Evolutionary conservation across 2,329 filamentous ascomycete species (phyloP).

Genomic region (Diaporthe amygdali): DNA sequence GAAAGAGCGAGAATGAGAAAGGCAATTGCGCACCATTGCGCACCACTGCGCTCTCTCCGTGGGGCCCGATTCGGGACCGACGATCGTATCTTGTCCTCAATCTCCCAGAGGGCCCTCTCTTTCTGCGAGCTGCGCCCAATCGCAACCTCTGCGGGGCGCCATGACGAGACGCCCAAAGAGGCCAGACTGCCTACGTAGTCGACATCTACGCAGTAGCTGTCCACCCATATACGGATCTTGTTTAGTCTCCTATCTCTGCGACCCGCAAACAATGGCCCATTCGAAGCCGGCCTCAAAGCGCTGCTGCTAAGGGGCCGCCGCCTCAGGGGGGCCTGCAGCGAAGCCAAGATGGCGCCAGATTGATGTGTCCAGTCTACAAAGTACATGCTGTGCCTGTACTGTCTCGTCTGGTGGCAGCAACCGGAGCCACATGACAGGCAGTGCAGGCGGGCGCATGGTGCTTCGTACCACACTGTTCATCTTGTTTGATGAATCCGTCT

Average conservation of each 20-base stretch:
- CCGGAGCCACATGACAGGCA: slow-evolving; percentile 12
- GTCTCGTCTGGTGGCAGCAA: neutral
- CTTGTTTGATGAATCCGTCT: neutral
- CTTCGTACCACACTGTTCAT: neutral
- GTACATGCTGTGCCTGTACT: neutral
- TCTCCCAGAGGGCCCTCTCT: neutral
- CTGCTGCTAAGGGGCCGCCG: neutral
- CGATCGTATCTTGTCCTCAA: neutral
- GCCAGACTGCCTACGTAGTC: neutral
- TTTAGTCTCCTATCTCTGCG: neutral
- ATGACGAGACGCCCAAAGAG: slow-evolving; percentile 3
- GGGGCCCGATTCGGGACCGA: neutral
- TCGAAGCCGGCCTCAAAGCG: neutral
- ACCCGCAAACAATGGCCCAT: neutral
- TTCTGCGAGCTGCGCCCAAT: slow-evolving; percentile 3
- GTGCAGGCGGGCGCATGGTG: neutral
- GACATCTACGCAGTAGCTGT: neutral
- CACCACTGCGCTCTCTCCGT: neutral
- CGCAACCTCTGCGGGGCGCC: neutral
- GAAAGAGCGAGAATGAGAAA: neutral
- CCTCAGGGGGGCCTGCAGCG: neutral
- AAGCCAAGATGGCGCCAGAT: neutral
- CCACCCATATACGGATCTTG: neutral
- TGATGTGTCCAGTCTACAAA: neutral
- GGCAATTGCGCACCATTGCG: neutral